Evolutionary conservation across 768 basidiomycete species (phyloP).

Genomic region (Termitomyces sp.): DNA sequence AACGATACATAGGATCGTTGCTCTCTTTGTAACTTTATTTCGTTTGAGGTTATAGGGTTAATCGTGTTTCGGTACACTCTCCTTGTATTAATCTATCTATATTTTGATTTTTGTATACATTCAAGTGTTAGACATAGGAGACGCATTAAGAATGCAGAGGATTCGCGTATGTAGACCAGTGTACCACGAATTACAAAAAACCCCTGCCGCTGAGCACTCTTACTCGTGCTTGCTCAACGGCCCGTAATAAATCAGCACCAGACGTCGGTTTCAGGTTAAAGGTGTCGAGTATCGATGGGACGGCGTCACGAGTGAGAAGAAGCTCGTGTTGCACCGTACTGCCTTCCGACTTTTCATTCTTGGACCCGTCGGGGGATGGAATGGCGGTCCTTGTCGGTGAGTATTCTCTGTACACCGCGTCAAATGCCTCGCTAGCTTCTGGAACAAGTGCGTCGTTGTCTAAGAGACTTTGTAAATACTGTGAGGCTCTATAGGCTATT

Average conservation of each 20-base stretch:
- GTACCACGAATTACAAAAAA: not conserved
- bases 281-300: conserved; percentile 42
- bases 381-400: conserved; percentile 6
- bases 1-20: too few relatives aligned
- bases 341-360: conserved; percentile 1
- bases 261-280: conserved; percentile 42
- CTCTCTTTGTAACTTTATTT: not conserved
- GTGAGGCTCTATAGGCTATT: conserved; percentile 64
- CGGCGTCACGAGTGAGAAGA: conserved; percentile 46
- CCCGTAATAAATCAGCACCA: conserved; percentile 52
- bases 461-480: conserved; percentile 59
- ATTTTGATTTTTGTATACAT: not conserved
- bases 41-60: not conserved
- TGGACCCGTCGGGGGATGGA: not conserved
- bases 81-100: not conserved
- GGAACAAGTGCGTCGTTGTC: conserved; percentile 52
- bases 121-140: not conserved
- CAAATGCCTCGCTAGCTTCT: conserved; percentile 46
- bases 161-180: not conserved
- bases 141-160: not conserved
- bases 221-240: conserved; percentile 52
- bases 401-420: conserved; percentile 43
- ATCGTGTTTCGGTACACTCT: too few relatives aligned
- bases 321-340: conserved; percentile 22
- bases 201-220: conserved; percentile 22